Conservation (phyloP, 306 rosid genomes). For the Pyrus betulifolia region DNA sequence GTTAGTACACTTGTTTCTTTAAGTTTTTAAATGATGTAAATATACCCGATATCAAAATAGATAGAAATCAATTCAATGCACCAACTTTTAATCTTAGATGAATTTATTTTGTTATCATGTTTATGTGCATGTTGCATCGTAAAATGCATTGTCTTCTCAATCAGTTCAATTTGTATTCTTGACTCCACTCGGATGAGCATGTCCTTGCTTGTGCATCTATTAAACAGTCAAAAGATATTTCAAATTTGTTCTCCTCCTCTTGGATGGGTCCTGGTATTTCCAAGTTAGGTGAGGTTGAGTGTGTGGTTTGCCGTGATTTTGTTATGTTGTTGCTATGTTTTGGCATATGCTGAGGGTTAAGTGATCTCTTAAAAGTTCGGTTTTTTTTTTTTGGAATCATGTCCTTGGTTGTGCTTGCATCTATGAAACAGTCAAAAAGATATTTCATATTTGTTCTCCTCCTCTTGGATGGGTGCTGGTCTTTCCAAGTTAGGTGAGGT, state of each 20-base stretch:
- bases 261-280: not conserved
- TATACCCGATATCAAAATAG: constrained; percentile 33
- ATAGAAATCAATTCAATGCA: constrained; percentile 32
- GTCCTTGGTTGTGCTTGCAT: not conserved
- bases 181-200: not conserved
- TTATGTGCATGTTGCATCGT: not conserved
- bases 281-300: not conserved
- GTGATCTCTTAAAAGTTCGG: not conserved
- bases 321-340: not conserved
- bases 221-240: not conserved
- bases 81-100: constrained; percentile 16
- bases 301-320: not conserved
- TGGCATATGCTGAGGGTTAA: not conserved
- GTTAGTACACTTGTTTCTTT: constrained; percentile 86
- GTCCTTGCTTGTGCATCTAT: not conserved
- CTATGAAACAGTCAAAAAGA: not conserved
- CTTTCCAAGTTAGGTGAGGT: not conserved
- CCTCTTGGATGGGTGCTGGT: not conserved
- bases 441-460: not conserved
- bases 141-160: not conserved
- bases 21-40: constrained; percentile 39
- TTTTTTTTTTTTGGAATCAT: not conserved
- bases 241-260: not conserved
- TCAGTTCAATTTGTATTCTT: not conserved
- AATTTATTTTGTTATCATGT: not conserved